A percentile compares a stretch with the other conserved stretches of the same genome.
Conservation (phyloP, 2,329 filamentous ascomycete species). For the Phyllosticta citriasiana region DNA sequence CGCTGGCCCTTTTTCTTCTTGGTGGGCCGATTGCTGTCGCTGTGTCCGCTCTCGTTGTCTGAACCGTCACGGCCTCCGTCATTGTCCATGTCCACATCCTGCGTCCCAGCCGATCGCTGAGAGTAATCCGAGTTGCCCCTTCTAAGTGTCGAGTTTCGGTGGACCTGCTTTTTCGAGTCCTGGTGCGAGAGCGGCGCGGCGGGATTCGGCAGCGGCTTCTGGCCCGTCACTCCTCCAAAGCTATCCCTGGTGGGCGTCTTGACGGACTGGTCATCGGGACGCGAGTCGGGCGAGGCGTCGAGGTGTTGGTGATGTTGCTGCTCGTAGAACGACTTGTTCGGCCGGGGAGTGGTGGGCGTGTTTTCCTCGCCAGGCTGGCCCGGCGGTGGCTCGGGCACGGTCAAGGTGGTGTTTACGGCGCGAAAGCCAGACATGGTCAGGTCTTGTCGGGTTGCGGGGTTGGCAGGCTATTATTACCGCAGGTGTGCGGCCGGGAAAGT, state of each 20-base stretch:
- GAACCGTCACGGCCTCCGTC: conserved; percentile 50
- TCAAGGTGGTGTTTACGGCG: conserved; percentile 49
- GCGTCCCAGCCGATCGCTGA: conserved; percentile 51
- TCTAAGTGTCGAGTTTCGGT: conserved; percentile 2
- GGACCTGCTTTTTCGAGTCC: conserved; percentile 34
- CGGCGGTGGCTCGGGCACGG: conserved; percentile 31
- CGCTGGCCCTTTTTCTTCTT: conserved; percentile 96
- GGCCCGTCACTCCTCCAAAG: conserved; percentile 37
- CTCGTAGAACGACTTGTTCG: conserved; percentile 31
- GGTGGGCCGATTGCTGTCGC: conserved; percentile 53
- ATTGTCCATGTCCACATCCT: conserved; percentile 68
- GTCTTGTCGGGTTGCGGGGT: conserved; percentile 6
- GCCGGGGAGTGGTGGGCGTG: conserved; percentile 47
- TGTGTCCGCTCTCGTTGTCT: conserved; percentile 40
- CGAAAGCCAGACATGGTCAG: conserved; percentile 46
- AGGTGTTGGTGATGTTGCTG: conserved; percentile 24
- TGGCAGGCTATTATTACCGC: conserved; percentile 11
- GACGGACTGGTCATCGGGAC: conserved; percentile 33
- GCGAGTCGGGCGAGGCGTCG: conserved; percentile 15
- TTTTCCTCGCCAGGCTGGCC: conserved; percentile 42
- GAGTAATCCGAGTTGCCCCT: conserved; percentile 7
- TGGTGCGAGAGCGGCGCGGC: conserved; percentile 40
- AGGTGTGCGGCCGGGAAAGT: background rate
- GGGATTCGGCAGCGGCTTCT: conserved; percentile 36
- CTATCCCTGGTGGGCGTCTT: conserved; percentile 54